phyloP scores from a whole-genome alignment of 1,139 yeast species.

The Lodderomyces orthopsilosis region DNA sequence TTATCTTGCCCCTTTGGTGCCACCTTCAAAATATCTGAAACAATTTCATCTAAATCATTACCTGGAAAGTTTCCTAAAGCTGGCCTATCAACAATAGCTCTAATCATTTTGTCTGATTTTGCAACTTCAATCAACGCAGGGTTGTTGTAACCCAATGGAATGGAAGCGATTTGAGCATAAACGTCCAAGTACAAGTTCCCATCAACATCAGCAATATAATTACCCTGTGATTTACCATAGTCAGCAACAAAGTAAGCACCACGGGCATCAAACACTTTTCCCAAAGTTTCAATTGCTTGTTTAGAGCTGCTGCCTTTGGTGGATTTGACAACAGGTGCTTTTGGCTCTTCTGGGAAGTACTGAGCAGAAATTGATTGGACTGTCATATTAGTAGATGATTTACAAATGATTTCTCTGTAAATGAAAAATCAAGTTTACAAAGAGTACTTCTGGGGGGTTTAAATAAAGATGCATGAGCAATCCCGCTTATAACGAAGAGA shows the following conservation, averaged over 20 bases:
- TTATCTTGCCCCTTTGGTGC: conserved; percentile 71
- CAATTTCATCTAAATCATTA: conserved; percentile 55
- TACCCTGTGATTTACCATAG: conserved; percentile 65
- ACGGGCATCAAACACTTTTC: conserved; percentile 58
- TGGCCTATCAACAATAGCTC: conserved; percentile 72
- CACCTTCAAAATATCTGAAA: conserved; percentile 53
- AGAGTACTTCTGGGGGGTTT: neutral
- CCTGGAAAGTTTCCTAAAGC: conserved; percentile 78
- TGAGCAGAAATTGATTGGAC: conserved; percentile 41
- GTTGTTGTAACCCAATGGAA: conserved; percentile 77
- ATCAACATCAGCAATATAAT: conserved; percentile 69
- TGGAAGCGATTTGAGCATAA: conserved; percentile 76
- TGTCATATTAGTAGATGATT: conserved; percentile 7
- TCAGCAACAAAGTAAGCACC: conserved; percentile 69
- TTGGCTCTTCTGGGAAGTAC: conserved; percentile 70
- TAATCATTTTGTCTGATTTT: conserved; percentile 59
- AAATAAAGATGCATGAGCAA: neutral
- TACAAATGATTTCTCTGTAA: neutral
- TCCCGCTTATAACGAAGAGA: neutral
- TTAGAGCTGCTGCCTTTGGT: conserved; percentile 56
- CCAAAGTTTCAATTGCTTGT: conserved; percentile 45
- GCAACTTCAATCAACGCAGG: conserved; percentile 65
- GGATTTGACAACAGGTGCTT: conserved; percentile 52
- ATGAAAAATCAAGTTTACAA: neutral
- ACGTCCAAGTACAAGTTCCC: conserved; percentile 68